phyloP scores from a whole-genome alignment of 768 basidiomycete genomes.

The Suillus lakei region DNA sequence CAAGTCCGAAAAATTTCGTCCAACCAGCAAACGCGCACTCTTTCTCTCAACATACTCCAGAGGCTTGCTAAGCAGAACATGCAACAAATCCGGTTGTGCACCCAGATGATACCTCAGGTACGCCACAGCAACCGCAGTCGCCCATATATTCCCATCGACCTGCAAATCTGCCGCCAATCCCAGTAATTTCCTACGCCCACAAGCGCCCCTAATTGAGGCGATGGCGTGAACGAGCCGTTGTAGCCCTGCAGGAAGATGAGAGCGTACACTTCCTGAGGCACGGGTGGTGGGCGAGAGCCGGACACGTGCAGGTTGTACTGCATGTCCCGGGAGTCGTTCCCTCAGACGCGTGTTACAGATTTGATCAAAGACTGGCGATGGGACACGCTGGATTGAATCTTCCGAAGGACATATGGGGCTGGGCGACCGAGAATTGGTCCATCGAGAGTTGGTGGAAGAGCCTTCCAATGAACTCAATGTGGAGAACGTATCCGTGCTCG shows the following conservation, averaged over 20 bases:
- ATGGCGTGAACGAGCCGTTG: conserved; percentile 52
- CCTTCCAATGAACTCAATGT: conserved; percentile 54
- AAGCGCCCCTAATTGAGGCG: conserved; percentile 36
- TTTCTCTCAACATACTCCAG: conserved; percentile 40
- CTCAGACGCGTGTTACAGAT: background rate
- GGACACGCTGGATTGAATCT: conserved; percentile 32
- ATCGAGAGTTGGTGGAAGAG: conserved; percentile 41
- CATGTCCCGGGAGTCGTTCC: background rate
- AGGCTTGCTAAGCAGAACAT: conserved; percentile 47
- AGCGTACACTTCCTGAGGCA: conserved; percentile 35
- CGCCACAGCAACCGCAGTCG: conserved; percentile 51
- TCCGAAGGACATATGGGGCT: conserved; percentile 27
- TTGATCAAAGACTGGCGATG: conserved; percentile 36
- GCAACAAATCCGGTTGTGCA: conserved; percentile 44
- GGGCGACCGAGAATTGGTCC: conserved; percentile 26
- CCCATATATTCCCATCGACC: conserved; percentile 48
- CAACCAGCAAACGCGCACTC: background rate
- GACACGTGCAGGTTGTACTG: background rate
- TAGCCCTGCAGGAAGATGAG: conserved; percentile 46
- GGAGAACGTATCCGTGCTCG: conserved; percentile 43
- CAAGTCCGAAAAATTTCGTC: conserved; percentile 11
- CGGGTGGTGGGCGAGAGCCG: conserved; percentile 3
- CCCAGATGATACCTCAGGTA: conserved; percentile 47
- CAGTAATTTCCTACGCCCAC: conserved; percentile 40
- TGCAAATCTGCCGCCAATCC: conserved; percentile 30